Conservation (phyloP, 2,329 filamentous ascomycete genomes). For the Zymoseptoria brevis region DNA sequence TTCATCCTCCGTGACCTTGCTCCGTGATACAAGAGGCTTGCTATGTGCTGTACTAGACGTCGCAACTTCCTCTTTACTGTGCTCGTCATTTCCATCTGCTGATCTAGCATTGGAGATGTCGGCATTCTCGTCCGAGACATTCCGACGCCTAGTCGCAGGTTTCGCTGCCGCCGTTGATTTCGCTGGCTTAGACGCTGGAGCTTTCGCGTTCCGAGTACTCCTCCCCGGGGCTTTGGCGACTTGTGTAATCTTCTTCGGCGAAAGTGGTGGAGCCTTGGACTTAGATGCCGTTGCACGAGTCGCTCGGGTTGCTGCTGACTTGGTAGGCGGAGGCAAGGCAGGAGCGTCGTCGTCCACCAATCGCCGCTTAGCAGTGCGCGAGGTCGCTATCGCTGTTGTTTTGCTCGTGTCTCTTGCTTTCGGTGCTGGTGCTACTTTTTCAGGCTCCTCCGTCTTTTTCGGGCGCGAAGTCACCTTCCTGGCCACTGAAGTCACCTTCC, state of each 20-base stretch:
- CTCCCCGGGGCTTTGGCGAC: slow-evolving; percentile 19
- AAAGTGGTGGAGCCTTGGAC: slow-evolving; percentile 23
- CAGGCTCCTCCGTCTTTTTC: slow-evolving; percentile 9
- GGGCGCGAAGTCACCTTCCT: slow-evolving; percentile 6
- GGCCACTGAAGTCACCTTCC: slow-evolving; percentile 6
- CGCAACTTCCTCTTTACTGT: slow-evolving; percentile 1
- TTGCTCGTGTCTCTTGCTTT: slow-evolving; percentile 1
- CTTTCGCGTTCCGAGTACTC: slow-evolving; percentile 2
- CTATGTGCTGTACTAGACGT: slow-evolving; percentile 1
- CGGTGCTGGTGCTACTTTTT: background rate
- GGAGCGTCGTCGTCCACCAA: background rate
- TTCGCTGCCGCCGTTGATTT: slow-evolving; percentile 3
- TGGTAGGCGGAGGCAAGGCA: background rate
- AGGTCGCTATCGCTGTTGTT: background rate
- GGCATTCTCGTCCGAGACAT: slow-evolving; percentile 27
- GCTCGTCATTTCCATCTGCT: slow-evolving; percentile 4
- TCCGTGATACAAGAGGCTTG: background rate
- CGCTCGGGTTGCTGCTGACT: slow-evolving; percentile 12
- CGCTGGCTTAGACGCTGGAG: slow-evolving; percentile 7
- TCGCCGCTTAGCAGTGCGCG: slow-evolving; percentile 2
- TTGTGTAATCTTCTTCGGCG: slow-evolving; percentile 32
- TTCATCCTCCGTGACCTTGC: slow-evolving; percentile 11
- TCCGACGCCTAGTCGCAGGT: slow-evolving; percentile 15
- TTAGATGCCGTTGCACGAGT: slow-evolving; percentile 18
- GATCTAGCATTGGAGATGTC: slow-evolving; percentile 11